phyloP scores from a whole-genome alignment of 129 eudicot genomes.

The Escallonia herrerae region DNA sequence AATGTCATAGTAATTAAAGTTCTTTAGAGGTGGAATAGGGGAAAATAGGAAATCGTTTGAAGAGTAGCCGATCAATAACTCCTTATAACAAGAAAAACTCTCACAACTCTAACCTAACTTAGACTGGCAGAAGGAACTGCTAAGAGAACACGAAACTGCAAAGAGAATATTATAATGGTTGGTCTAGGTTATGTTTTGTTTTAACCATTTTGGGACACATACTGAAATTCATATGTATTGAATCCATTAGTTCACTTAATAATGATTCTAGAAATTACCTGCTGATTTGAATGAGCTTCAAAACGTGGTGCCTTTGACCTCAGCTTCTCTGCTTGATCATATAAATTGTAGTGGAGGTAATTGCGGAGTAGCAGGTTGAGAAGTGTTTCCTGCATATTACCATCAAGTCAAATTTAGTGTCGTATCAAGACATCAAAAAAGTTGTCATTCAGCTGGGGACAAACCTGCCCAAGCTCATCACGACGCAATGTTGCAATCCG shows the following conservation, averaged over 20 bases:
- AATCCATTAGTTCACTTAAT: neutral
- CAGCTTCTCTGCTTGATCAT: constrained; percentile 94
- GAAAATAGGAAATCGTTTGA: too few relatives aligned
- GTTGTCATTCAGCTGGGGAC: constrained; percentile 11
- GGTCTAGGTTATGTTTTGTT: too few relatives aligned
- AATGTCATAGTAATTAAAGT: too few relatives aligned
- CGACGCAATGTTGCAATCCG: constrained; percentile 87
- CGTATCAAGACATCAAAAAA: constrained; percentile 10
- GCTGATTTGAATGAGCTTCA: constrained; percentile 98
- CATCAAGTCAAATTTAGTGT: constrained; percentile 3
- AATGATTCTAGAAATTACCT: constrained; percentile 33
- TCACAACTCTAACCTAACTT: too few relatives aligned
- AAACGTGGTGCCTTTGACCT: constrained; percentile 97
- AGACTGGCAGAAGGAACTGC: too few relatives aligned
- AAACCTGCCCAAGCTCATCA: constrained; percentile 98
- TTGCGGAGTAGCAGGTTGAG: constrained; percentile 86
- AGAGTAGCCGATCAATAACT: too few relatives aligned
- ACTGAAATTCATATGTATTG: too few relatives aligned
- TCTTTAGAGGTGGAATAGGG: too few relatives aligned
- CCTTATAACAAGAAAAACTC: too few relatives aligned
- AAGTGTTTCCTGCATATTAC: constrained; percentile 77
- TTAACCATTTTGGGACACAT: too few relatives aligned
- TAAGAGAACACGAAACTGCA: too few relatives aligned
- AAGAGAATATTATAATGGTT: too few relatives aligned
- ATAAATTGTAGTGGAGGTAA: constrained; percentile 84